phyloP scores from a whole-genome alignment of 495 filamentous ascomycete species.

The Tricharina praecox region DNA sequence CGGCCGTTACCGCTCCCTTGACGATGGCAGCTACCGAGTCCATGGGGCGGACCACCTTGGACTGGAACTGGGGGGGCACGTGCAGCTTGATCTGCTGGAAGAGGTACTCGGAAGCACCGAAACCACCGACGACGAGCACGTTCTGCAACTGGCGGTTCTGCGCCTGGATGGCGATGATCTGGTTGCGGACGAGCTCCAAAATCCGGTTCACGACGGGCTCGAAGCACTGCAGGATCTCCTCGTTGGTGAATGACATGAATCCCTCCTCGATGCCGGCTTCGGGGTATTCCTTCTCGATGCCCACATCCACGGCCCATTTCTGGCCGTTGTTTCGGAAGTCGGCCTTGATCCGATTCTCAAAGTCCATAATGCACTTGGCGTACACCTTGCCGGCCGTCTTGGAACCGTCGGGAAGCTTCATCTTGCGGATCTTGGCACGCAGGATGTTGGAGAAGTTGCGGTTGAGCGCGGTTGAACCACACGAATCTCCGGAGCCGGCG shows the following conservation, averaged over 20 bases:
- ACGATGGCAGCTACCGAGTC: constrained; percentile 69
- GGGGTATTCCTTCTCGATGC: constrained; percentile 60
- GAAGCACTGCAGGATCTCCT: constrained; percentile 67
- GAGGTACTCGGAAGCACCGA: constrained; percentile 66
- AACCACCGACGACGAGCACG: constrained; percentile 61
- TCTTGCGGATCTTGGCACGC: constrained; percentile 64
- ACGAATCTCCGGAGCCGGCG: constrained; percentile 61
- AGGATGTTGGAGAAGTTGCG: constrained; percentile 67
- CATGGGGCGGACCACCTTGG: constrained; percentile 70
- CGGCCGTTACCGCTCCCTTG: constrained; percentile 68
- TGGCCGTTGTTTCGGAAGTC: constrained; percentile 71
- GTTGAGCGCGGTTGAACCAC: constrained; percentile 60
- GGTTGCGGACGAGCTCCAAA: constrained; percentile 58
- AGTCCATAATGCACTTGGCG: constrained; percentile 73
- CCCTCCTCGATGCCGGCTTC: constrained; percentile 66
- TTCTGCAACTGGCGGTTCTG: constrained; percentile 60
- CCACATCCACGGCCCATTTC: constrained; percentile 67
- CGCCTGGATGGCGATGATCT: constrained; percentile 67
- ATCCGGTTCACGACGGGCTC: constrained; percentile 66
- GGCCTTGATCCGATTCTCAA: constrained; percentile 68
- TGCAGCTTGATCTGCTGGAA: constrained; percentile 72
- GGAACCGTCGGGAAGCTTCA: constrained; percentile 67
- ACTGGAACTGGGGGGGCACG: constrained; percentile 61
- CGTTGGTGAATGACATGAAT: constrained; percentile 71
- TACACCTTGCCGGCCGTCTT: constrained; percentile 62